Base-by-base conservation (phyloP, 2,329 filamentous ascomycete genomes). In the Cladosporium sphaerospermum region DNA sequence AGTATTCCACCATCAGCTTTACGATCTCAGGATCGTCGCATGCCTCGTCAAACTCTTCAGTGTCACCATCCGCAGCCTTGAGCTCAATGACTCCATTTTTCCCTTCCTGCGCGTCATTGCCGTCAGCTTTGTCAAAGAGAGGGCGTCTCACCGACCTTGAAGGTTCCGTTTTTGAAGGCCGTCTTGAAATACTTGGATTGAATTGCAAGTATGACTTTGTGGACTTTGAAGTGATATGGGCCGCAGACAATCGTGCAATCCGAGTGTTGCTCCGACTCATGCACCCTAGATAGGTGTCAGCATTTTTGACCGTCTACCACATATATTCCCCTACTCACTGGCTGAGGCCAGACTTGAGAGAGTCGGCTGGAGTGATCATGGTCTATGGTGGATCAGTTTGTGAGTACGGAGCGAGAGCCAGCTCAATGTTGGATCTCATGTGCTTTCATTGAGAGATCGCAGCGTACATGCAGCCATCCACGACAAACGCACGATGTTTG, bases 211-310 rank as follows among this genome's bases (percentile, higher is more conserved):
- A 74, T 62, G 6, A 66, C 67, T 52, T 70, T 71, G 60, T 75
- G 72, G 3, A 73, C 71, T 23, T 61, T 62, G 59, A 71, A 73
- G 59, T 62, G 67, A 64, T 67, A 64, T 19, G 59, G 55, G 45
- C 71, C 70, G 62, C 68, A 73, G 40, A 64, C 60, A 57, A 75
- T 68, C 47, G 68, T 72, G 60, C 74, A 67, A 63, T 75, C 72
- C 54, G 69, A 70, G 57, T 70, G 71, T 36, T 57, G 50, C 5
- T 47, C 50, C 19, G 14, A 43, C 9, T 50, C 11, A 28, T 39
- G 39, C 4, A 59, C 31, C 3, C 58, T 62, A 28, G 23, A 28
- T 28, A 18, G 16, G 23, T 28, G 23, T 28, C 23, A 28, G 23
- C 23, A 2, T 28, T 28, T 28, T 5, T 28, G 23, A 28, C 7